Evolutionary conservation across 352 stramenopile species (phyloP).

Genomic region (Phytophthora boehmeriae): DNA sequence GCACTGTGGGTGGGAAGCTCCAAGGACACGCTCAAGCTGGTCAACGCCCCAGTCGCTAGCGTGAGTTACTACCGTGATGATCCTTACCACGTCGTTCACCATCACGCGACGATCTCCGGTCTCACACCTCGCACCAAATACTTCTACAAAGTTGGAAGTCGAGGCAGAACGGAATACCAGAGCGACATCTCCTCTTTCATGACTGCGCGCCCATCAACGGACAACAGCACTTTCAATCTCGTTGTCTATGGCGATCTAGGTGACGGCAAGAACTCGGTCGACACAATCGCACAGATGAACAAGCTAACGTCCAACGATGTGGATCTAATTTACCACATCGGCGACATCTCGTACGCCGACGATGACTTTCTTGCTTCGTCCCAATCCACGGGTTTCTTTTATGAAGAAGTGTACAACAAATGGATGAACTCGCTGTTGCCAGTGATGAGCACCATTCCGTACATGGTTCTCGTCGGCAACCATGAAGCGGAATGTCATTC

Average conservation of each 20-base stretch:
- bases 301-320: slow-evolving; percentile 9
- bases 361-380: slow-evolving; percentile 26
- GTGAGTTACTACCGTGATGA: slow-evolving; percentile 41
- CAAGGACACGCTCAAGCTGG: slow-evolving; percentile 2
- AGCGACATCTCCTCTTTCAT: slow-evolving; percentile 32
- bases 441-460: slow-evolving; percentile 46
- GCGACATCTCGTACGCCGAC: slow-evolving; percentile 38
- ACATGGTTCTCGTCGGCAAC: slow-evolving; percentile 78
- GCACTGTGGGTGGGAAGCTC: slow-evolving; percentile 40
- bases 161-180: slow-evolving; percentile 14
- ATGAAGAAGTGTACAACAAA: slow-evolving; percentile 59
- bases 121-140: slow-evolving; percentile 38
- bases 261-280: slow-evolving; percentile 20
- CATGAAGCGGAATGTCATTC: slow-evolving; percentile 67
- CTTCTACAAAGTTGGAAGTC: slow-evolving; percentile 27
- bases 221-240: slow-evolving; percentile 23
- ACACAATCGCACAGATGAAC: slow-evolving; percentile 39
- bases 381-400: slow-evolving; percentile 31
- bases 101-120: slow-evolving; percentile 39
- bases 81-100: slow-evolving; percentile 42
- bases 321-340: slow-evolving; percentile 37
- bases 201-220: slow-evolving; percentile 25
- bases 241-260: slow-evolving; percentile 33
- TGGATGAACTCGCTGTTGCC: slow-evolving; percentile 64
- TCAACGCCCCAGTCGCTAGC: slow-evolving; percentile 9